Base-by-base conservation (phyloP, 805 yeast genomes). In the Hyphopichia homilentoma region DNA sequence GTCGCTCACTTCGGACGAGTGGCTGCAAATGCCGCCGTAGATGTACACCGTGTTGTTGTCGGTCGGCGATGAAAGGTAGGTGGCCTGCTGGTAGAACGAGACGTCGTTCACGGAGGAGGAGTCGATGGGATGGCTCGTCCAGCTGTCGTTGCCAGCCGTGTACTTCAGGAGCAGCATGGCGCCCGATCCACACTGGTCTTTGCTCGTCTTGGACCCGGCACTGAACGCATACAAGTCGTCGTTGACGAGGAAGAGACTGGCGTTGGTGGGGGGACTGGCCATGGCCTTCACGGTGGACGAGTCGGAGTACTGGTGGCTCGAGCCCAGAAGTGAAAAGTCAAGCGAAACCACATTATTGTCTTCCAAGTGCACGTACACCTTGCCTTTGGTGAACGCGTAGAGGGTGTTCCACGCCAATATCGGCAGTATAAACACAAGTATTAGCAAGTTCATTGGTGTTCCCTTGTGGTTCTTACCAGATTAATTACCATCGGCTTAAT, bases 21-120 rank as follows among this genome's bases (percentile, higher is more conserved):
- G 12, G 5, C 35, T 36, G 19, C 68, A 57, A 3, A 35, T 24
- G 0, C 85, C 85, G 2, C 84, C 83, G 44, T 73, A 79, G 1
- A 78, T 63, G 46, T 73, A 79, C 0, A 78, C 45, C 2, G 68
- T 56, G 12, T 57, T 50, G 6, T 58, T 43, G 6, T 44, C 45
- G 11, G 59, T 54, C 9, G 56, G 55, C 12, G 68, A 63, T 3
- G 73, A 55, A 33, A 79, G 48, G 32, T 73, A 60, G 0, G 74
- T 52, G 2, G 79, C 50, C 6, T 51, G 55, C 7, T 48, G 43
- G 29, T 63, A 65, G 34, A 39, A 64, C 2, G 57, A 47, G 2
- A 45, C 41, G 35, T 65, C 68, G 8, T 40, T 29, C 12, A 61
- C 35, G 8, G 36, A 49, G 14, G 47, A 40, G 21, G 43, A 48